Percentiles rank a stretch among this genome's conserved stretches.
phyloP scores from a whole-genome alignment of 768 basidiomycete species.

The Russula emetica region DNA sequence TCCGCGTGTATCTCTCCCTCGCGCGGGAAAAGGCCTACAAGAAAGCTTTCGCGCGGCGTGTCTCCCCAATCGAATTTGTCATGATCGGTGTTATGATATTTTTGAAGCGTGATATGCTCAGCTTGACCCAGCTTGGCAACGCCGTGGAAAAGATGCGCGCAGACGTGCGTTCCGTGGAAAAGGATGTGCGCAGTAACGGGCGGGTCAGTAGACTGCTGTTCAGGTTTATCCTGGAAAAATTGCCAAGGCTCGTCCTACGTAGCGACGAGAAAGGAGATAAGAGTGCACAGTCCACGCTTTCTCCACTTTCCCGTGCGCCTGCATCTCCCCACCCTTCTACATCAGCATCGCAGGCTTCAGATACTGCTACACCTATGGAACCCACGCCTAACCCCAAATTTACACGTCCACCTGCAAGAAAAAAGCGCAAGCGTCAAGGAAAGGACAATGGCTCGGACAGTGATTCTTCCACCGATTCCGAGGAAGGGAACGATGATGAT shows the following conservation, averaged over 20 bases:
- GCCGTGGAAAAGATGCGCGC: constrained; percentile 51
- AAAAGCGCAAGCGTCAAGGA: constrained; percentile 14
- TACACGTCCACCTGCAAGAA: background rate
- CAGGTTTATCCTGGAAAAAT: constrained; percentile 43
- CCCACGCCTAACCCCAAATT: background rate
- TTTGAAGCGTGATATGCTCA: constrained; percentile 41
- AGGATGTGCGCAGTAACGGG: constrained; percentile 63
- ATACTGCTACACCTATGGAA: background rate
- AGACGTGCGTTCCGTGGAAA: constrained; percentile 49
- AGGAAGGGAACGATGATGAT: background rate
- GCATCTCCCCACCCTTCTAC: background rate
- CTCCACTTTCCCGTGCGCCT: background rate
- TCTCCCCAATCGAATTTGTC: constrained; percentile 69
- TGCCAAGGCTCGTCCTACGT: constrained; percentile 22
- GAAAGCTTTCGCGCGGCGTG: constrained; percentile 37
- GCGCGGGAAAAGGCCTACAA: constrained; percentile 37
- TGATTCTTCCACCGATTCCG: background rate
- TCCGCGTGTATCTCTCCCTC: constrained; percentile 45
- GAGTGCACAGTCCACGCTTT: constrained; percentile 19
- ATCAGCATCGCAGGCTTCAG: too few species aligned
- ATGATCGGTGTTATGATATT: constrained; percentile 52
- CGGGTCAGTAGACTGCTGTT: constrained; percentile 54
- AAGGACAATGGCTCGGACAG: background rate
- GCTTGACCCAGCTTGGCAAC: constrained; percentile 40
- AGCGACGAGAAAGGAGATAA: constrained; percentile 29